A percentile compares a stretch with the other conserved stretches of the same genome.
Conservation (phyloP, 2,329 filamentous ascomycete genomes). For the Xylaria arbuscula region DNA sequence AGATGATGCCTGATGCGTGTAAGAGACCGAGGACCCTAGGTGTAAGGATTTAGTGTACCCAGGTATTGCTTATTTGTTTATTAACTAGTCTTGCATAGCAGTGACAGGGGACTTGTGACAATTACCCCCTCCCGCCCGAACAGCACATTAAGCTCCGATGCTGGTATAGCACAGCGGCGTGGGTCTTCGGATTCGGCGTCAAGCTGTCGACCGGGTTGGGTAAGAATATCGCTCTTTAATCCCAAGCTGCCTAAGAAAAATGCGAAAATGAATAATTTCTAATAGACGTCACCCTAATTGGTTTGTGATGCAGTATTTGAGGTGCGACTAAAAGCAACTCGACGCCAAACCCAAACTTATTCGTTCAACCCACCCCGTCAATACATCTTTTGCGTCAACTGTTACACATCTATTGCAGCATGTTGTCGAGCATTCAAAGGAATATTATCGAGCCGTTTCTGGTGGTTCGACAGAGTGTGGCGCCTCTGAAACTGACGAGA, state of each 20-base stretch:
- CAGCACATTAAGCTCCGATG: conserved; percentile 6
- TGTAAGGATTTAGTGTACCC: neutral
- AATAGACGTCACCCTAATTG: neutral
- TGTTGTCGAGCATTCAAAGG: conserved; percentile 29
- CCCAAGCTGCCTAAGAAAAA: neutral
- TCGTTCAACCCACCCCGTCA: neutral
- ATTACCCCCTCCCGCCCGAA: neutral
- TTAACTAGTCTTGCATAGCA: neutral
- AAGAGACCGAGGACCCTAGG: neutral
- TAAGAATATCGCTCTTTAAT: conserved; percentile 10
- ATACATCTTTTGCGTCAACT: conserved; percentile 7
- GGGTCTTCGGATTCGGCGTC: conserved; percentile 24
- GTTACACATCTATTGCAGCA: conserved; percentile 5
- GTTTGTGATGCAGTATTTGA: conserved; percentile 10
- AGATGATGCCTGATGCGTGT: neutral
- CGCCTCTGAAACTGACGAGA: conserved; percentile 32
- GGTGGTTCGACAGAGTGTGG: conserved; percentile 32
- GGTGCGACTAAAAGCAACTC: neutral
- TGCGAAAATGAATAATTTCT: neutral
- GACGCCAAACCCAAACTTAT: conserved; percentile 2
- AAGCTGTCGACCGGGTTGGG: neutral
- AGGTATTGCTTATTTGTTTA: neutral
- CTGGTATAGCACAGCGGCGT: conserved; percentile 5
- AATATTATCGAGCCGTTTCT: conserved; percentile 33
- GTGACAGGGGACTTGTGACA: neutral